Percentiles rank a stretch among this genome's conserved stretches.
Conservation (phyloP, 208 protist species). For the Wallacemonas sp. region DNA sequence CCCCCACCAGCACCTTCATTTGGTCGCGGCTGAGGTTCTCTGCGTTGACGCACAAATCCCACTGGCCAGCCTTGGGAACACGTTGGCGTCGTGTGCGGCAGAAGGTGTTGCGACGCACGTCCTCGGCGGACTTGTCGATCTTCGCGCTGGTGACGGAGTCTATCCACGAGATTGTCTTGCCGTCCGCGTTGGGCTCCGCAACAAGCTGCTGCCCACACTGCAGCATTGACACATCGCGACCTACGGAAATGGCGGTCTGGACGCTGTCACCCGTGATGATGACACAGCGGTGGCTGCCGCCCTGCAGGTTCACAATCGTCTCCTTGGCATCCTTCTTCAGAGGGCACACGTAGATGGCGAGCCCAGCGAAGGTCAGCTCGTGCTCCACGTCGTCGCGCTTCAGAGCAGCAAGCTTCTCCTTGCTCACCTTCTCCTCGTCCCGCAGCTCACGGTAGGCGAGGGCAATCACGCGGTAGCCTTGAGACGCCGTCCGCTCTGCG, state of each 20-base stretch:
- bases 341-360: conserved; percentile 96
- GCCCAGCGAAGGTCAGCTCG: conserved; percentile 94
- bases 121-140: conserved; percentile 17
- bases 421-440: conserved; percentile 41
- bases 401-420: conserved; percentile 50
- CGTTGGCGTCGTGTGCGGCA: conserved; percentile 35
- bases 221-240: conserved; percentile 87
- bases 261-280: conserved; percentile 99
- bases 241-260: conserved; percentile 97
- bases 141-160: conserved; percentile 51
- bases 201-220: conserved; percentile 67
- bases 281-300: conserved; percentile 85
- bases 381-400: conserved; percentile 89
- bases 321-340: conserved; percentile 92
- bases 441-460: conserved; percentile 89
- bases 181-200: conserved; percentile 25
- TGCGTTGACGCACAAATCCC: conserved; percentile 88
- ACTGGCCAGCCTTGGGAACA: conserved; percentile 47
- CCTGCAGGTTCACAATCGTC: conserved; percentile 84
- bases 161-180: conserved; percentile 48
- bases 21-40: conserved; percentile 40
- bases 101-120: conserved; percentile 65
- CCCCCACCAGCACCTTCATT: conserved; percentile 47
- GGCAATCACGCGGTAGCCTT: conserved; percentile 97
- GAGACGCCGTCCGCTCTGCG: conserved; percentile 75